Evolutionary conservation across 495 filamentous ascomycete species (phyloP).

Genomic region (Talaromyces liani): DNA sequence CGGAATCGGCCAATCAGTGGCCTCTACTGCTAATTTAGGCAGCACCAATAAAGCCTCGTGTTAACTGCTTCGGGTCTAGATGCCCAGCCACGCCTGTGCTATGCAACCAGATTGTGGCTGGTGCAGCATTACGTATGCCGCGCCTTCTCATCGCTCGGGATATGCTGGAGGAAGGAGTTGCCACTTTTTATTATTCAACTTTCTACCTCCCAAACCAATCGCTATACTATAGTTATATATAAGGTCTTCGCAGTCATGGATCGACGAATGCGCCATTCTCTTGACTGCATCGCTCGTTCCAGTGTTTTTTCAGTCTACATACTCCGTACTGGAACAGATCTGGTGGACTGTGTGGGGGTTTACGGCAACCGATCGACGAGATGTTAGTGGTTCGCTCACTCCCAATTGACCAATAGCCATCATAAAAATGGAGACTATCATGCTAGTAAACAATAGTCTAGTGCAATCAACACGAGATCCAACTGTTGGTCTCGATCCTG

Average conservation of each 20-base stretch:
- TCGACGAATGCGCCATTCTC: background rate
- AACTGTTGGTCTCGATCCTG: background rate
- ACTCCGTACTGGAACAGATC: background rate
- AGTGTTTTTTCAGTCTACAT: background rate
- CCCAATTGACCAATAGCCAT: background rate
- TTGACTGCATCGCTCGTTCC: background rate
- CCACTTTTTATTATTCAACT: background rate
- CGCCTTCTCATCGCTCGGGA: background rate
- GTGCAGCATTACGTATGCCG: background rate
- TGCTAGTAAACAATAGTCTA: background rate
- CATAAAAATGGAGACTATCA: background rate
- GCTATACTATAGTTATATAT: background rate
- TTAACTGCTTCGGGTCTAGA: background rate
- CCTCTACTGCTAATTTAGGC: background rate
- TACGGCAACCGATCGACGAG: background rate
- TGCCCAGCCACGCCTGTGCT: background rate
- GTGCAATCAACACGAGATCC: background rate
- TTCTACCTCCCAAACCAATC: background rate
- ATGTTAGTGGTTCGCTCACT: background rate
- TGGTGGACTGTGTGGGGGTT: background rate
- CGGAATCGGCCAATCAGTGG: background rate
- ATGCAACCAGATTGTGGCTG: background rate
- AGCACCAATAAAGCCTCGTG: background rate
- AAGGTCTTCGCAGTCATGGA: background rate
- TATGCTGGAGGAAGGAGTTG: no score